Percentiles rank a stretch among this genome's conserved stretches.
phyloP scores from a whole-genome alignment of 2,329 filamentous ascomycete species.

The Fusarium clavum region DNA sequence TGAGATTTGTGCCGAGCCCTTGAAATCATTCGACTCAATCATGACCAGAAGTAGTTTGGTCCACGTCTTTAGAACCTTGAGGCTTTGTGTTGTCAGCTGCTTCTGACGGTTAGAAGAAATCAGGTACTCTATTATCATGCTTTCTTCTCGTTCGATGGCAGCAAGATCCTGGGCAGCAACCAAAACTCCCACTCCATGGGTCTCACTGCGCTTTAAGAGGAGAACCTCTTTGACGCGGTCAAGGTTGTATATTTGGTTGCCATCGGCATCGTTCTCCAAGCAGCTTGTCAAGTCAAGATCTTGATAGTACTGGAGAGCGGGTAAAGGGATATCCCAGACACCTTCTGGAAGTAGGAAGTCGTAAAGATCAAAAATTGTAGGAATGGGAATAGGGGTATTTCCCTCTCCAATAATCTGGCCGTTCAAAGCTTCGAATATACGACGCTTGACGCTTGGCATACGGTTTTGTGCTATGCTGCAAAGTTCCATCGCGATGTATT shows the following conservation, averaged over 20 bases:
- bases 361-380: conserved; percentile 90
- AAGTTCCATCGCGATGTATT: conserved; percentile 88
- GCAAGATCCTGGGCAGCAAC: conserved; percentile 62
- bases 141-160: conserved; percentile 68
- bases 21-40: conserved; percentile 84
- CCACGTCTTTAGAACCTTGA: conserved; percentile 83
- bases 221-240: conserved; percentile 80
- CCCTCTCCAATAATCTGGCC: conserved; percentile 77
- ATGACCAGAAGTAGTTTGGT: conserved; percentile 85
- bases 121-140: conserved; percentile 70
- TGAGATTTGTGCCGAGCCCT: conserved; percentile 74
- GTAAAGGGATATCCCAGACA: conserved; percentile 63
- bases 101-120: conserved; percentile 72
- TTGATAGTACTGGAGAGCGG: conserved; percentile 69
- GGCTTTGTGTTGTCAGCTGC: conserved; percentile 67
- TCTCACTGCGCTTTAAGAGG: conserved; percentile 73
- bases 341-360: conserved; percentile 78
- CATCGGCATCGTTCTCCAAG: conserved; percentile 68
- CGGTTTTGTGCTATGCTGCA: conserved; percentile 78
- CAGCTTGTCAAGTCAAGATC: conserved; percentile 77
- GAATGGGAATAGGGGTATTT: conserved; percentile 73
- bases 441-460: conserved; percentile 75
- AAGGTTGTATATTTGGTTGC: conserved; percentile 72
- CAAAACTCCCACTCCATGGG: conserved; percentile 62
- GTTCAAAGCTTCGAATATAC: conserved; percentile 78